Evolutionary conservation across 2,329 filamentous ascomycete genomes (phyloP).

Genomic region (Pseudocercospora vitis): DNA sequence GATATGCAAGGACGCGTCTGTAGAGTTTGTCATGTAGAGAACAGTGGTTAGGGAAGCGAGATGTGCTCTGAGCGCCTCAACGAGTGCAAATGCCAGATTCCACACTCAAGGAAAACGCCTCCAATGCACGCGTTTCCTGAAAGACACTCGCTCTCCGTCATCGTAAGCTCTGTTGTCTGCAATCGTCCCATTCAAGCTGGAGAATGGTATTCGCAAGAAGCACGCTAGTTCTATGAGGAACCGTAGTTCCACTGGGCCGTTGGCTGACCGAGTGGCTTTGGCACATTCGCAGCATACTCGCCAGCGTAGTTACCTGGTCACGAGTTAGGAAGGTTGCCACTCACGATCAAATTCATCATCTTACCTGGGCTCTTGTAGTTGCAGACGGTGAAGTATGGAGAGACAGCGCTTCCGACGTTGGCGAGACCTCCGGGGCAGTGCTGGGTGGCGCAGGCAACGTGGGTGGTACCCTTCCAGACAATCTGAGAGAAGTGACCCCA

Average conservation of each 20-base stretch:
- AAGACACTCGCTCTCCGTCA: constrained; percentile 22
- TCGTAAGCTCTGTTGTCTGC: constrained; percentile 26
- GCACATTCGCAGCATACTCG: constrained; percentile 56
- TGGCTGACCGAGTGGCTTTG: constrained; percentile 42
- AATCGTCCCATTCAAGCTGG: constrained; percentile 3
- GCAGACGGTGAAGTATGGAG: constrained; percentile 78
- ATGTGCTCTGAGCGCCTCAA: constrained; percentile 19
- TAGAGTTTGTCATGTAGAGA: constrained; percentile 7
- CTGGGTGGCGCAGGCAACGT: constrained; percentile 63
- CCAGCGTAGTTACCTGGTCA: constrained; percentile 55
- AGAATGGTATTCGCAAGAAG: constrained; percentile 11
- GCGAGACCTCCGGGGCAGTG: constrained; percentile 57
- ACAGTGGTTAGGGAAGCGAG: constrained; percentile 11
- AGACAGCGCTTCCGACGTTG: constrained; percentile 43
- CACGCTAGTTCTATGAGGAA: neutral
- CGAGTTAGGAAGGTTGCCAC: constrained; percentile 1
- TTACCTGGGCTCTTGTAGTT: constrained; percentile 77
- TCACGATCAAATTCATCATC: constrained; percentile 35
- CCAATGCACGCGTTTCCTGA: constrained; percentile 26
- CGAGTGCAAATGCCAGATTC: constrained; percentile 17
- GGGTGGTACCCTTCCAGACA: constrained; percentile 64
- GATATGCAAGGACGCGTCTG: constrained; percentile 14
- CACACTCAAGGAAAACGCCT: constrained; percentile 25
- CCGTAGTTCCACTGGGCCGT: constrained; percentile 37
- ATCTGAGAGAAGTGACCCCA: constrained; percentile 79